These are phyloP conservation scores for Solanum aculeatissimum DNA, from an alignment of 305 asterid species.

Conservation along the genomic window DNA sequence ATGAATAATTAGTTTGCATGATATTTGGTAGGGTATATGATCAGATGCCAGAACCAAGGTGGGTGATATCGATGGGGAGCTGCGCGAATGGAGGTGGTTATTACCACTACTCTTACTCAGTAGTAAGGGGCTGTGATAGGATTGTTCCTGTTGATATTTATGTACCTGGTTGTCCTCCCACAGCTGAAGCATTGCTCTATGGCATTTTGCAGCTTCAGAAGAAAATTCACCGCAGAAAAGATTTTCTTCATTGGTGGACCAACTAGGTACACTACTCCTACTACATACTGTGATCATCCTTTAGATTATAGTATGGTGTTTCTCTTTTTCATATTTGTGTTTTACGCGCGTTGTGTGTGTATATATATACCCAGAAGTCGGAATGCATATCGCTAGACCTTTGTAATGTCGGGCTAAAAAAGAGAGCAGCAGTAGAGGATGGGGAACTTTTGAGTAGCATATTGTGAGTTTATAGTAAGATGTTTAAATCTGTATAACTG, in stretches of 20 bases:
- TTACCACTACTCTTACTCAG: constrained; percentile 66
- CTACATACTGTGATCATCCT: neutral
- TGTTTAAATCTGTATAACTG: neutral
- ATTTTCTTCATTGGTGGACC: constrained; percentile 69
- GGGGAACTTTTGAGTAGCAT: neutral
- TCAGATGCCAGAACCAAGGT: constrained; percentile 80
- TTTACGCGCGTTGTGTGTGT: neutral
- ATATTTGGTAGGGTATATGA: constrained; percentile 44
- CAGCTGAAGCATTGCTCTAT: constrained; percentile 57
- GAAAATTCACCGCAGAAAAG: constrained; percentile 57
- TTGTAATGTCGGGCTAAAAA: neutral
- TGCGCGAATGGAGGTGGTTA: constrained; percentile 81
- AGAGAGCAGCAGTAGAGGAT: too few species aligned
- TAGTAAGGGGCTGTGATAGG: constrained; percentile 60
- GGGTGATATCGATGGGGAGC: constrained; percentile 75
- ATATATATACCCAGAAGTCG: too few species aligned
- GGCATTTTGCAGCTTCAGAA: constrained; percentile 59
- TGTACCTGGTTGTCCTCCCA: constrained; percentile 70
- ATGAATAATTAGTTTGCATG: neutral
- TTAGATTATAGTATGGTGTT: neutral
- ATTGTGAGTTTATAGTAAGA: neutral
- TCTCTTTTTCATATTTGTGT: neutral
- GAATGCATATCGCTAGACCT: neutral
- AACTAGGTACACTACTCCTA: constrained; percentile 4
- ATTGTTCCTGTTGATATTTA: constrained; percentile 65